Evolutionary conservation across 768 basidiomycete genomes (phyloP), one percentile per base, ranked within the genome.

Genomic region (Myochromella boudieri): DNA sequence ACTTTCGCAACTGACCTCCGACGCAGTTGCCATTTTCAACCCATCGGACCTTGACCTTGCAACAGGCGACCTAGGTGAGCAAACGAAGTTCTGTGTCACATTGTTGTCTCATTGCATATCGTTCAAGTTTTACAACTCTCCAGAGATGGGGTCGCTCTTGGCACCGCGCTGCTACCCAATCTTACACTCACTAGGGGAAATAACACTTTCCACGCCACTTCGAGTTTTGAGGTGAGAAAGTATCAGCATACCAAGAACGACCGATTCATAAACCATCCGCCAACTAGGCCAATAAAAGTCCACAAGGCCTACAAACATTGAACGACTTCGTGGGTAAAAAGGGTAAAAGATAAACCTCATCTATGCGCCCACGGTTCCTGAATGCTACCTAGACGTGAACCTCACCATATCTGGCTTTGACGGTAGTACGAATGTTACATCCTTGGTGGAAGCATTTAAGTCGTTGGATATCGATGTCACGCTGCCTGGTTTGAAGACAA

Each of bases 301-400:
- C 78, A 0, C 69, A 81, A 59, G 85, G 84, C 24, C 62, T 70
- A 38, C 70, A 82, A 53, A 86, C 85, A 1, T 69, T 90, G 25
- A 75, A 80, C 44, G 78, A 87, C 28, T 89, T 88, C 56, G 77
- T 87, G 34, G 76, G 79, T 11, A 75, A 79, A 40, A 77, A 73
- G 55, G 78, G 82, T 78, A 44, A 3, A 1, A 43, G 6, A 27
- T 11, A 36, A 20, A 10, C 31, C 32, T 11, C 12, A 10, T n/a
- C 26, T 3, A 3, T 2, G 28, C 8, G 28, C 28, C 14, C 8
- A 29, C 14, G 8, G 8, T 8, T 29, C 8, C 8, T 29, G 28
- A 29, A 29, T 29, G 14, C 14, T 29, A 8, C 14, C 28, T 42
- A 81, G 83, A 85, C 49, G 81, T 83, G 10, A 62, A 71, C 37